These are phyloP conservation scores for Trypanosoma theileri DNA, from an alignment of 208 protist species.

Conservation along the genomic window DNA sequence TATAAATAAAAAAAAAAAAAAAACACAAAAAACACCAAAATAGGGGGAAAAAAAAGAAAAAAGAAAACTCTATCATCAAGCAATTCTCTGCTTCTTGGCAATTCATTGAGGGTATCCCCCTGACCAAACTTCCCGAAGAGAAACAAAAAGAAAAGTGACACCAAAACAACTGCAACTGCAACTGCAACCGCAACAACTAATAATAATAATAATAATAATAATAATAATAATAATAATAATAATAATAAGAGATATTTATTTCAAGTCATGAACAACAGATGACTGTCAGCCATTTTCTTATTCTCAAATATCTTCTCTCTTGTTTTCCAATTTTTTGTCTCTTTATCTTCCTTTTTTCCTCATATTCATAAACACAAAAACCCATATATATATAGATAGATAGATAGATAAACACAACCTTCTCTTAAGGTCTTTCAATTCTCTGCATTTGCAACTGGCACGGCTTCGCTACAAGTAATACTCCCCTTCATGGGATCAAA, in stretches of 20 bases:
- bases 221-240: too few relatives aligned
- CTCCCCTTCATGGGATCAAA: slow-evolving; percentile 31
- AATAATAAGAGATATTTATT: neutral
- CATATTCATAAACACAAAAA: neutral
- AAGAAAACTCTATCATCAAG: neutral
- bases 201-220: too few relatives aligned
- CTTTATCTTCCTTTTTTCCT: slow-evolving; percentile 16
- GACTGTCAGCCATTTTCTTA: neutral
- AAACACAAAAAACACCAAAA: slow-evolving; percentile 8
- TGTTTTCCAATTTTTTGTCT: slow-evolving; percentile 8
- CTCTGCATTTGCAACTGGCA: slow-evolving; percentile 6
- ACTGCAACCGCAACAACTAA: too few relatives aligned
- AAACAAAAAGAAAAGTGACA: too few relatives aligned
- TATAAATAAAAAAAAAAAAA: slow-evolving; percentile 13
- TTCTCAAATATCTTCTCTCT: slow-evolving; percentile 5
- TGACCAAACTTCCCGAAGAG: too few relatives aligned
- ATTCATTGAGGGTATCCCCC: too few relatives aligned
- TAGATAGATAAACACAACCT: neutral
- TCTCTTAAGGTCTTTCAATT: too few relatives aligned
- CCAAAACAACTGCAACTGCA: too few relatives aligned
- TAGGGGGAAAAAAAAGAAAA: neutral
- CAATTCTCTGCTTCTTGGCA: too few relatives aligned
- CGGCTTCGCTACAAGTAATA: slow-evolving; percentile 19
- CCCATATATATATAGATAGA: slow-evolving; percentile 4
- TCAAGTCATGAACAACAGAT: too few relatives aligned